A percentile compares a stretch with the other conserved stretches of the same genome.
phyloP scores from a whole-genome alignment of 163 green algal genomes.

The Trebouxiophyceae sp. region DNA sequence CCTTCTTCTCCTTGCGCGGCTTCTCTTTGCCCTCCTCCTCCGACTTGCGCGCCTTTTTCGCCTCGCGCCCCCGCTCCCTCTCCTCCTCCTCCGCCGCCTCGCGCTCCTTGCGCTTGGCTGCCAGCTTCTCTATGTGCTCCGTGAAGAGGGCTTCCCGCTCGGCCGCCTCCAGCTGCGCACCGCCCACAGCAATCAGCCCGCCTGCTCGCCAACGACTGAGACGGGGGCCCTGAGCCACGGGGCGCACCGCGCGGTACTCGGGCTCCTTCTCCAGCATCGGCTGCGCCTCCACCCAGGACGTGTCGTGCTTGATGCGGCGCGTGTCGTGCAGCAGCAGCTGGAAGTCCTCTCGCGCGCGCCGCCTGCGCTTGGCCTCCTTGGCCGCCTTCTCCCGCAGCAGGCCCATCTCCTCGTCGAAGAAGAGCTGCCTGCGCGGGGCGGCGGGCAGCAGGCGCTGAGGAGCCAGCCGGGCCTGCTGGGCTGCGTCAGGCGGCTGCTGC shows the following conservation, averaged over 20 bases:
- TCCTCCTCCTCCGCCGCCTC: conserved; percentile 22
- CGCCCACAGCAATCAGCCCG: not conserved
- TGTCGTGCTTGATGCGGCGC: conserved; percentile 36
- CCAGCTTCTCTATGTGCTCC: conserved; percentile 35
- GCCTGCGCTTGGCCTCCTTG: conserved; percentile 26
- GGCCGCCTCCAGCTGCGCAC: conserved; percentile 19
- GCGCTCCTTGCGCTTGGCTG: conserved; percentile 19
- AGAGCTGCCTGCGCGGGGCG: conserved; percentile 48
- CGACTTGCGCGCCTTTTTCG: conserved; percentile 13
- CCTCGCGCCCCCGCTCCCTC: conserved; percentile 9
- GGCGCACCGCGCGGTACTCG: conserved; percentile 56
- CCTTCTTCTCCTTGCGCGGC: conserved; percentile 23
- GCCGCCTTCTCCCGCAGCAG: conserved; percentile 41
- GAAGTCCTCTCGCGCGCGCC: conserved; percentile 48
- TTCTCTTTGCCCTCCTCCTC: conserved; percentile 13
- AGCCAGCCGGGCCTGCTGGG: too few species aligned
- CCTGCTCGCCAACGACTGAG: not conserved
- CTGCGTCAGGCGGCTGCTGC: too few species aligned
- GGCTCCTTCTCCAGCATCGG: conserved; percentile 36
- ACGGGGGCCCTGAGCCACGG: not conserved
- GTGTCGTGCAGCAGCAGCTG: conserved; percentile 24
- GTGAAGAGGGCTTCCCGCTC: conserved; percentile 36
- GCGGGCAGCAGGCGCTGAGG: too few species aligned
- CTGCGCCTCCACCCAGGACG: conserved; percentile 57
- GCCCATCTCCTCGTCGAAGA: conserved; percentile 56